Conservation (phyloP, 1,284 basidiomycete species). For the Fomes fomentarius region DNA sequence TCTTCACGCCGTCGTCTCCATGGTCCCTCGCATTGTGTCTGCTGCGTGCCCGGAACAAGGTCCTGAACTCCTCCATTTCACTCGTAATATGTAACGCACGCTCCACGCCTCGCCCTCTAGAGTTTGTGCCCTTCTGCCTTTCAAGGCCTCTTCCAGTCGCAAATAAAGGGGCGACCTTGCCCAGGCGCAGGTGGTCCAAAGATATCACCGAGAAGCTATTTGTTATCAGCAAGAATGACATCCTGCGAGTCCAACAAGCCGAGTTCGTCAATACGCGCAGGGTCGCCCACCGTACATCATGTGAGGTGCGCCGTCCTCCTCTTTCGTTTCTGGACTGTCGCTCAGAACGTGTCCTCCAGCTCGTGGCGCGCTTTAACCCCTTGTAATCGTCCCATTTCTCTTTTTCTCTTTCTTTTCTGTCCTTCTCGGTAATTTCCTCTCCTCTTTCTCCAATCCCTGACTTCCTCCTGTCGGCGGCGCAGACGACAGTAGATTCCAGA, state of each 20-base stretch:
- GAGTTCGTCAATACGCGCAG: conserved; percentile 16
- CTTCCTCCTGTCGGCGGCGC: not conserved
- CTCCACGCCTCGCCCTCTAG: conserved; percentile 9
- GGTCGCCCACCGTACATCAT: conserved; percentile 14
- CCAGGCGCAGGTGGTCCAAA: conserved; percentile 10
- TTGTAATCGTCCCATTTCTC: not conserved
- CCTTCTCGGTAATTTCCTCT: not conserved
- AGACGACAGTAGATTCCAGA: not conserved
- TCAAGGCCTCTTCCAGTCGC: conserved; percentile 4
- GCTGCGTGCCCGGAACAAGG: conserved; percentile 3
- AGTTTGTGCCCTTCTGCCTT: conserved; percentile 1
- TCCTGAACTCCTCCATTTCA: not conserved
- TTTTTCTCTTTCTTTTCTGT: not conserved
- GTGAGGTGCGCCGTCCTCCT: conserved; percentile 8
- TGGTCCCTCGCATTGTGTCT: not conserved
- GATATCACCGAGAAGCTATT: conserved; percentile 9
- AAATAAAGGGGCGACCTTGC: conserved; percentile 14
- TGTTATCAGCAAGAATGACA: conserved; percentile 14
- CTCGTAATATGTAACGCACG: conserved; percentile 16
- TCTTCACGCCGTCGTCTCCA: conserved; percentile 6
- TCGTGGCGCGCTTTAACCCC: conserved; percentile 17
- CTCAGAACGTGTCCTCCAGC: conserved; percentile 9
- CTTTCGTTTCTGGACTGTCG: conserved; percentile 4
- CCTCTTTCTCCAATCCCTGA: not conserved
- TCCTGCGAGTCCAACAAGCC: conserved; percentile 2